These are phyloP conservation scores for Tulasnella sp. DNA, from an alignment of 768 basidiomycete species.

Conservation along the genomic window DNA sequence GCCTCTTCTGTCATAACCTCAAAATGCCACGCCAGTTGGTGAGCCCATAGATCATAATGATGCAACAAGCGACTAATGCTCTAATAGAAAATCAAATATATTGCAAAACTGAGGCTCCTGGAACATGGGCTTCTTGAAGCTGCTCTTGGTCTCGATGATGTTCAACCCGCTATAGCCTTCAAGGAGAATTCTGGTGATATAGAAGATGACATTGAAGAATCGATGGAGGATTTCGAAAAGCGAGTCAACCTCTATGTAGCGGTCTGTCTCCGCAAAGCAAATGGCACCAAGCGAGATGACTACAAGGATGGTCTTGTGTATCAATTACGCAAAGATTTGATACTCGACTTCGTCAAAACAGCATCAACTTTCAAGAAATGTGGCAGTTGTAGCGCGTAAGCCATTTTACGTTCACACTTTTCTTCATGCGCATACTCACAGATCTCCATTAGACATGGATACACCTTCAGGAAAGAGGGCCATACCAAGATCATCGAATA, in stretches of 20 bases:
- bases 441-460: constrained; percentile 41
- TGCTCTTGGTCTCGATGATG: constrained; percentile 60
- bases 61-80: neutral
- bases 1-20: constrained; percentile 90
- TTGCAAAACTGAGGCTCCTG: constrained; percentile 73
- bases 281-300: constrained; percentile 54
- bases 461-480: constrained; percentile 88
- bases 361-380: constrained; percentile 54
- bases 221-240: neutral
- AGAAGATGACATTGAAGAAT: neutral
- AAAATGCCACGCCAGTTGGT: constrained; percentile 60
- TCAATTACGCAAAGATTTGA: constrained; percentile 69
- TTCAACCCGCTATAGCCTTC: too few species aligned
- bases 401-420: constrained; percentile 19
- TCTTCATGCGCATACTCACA: constrained; percentile 1
- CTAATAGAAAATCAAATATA: constrained; percentile 41
- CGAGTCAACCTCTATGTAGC: constrained; percentile 36
- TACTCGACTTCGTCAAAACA: constrained; percentile 71
- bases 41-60: constrained; percentile 30
- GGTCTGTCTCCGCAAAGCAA: constrained; percentile 32
- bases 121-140: constrained; percentile 81
- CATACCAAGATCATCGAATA: constrained; percentile 91
- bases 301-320: constrained; percentile 86
- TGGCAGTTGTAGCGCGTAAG: constrained; percentile 65
- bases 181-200: constrained; percentile 15